Evolutionary conservation across 1,284 basidiomycete genomes (phyloP).

Genomic region (Cystobasidiaceae sp.): DNA sequence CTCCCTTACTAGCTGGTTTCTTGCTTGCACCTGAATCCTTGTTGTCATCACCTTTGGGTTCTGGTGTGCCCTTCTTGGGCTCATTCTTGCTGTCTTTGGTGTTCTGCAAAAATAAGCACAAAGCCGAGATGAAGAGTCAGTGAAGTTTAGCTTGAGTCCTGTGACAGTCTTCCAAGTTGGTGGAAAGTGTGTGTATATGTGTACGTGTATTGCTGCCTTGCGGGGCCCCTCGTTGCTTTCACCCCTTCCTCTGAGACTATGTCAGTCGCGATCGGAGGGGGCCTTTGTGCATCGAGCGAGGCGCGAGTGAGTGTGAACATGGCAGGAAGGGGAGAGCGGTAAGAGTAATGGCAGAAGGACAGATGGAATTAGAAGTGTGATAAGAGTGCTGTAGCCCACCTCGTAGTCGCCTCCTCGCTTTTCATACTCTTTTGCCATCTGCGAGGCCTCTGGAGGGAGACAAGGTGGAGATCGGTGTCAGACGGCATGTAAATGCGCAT

Average conservation of each 20-base stretch:
- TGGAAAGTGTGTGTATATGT: too few species aligned
- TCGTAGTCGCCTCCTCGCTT: constrained; percentile 49
- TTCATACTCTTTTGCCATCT: constrained; percentile 50
- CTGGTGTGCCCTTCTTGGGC: constrained; percentile 47
- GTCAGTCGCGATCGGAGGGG: too few species aligned
- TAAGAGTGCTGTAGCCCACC: constrained; percentile 2
- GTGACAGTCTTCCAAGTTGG: too few species aligned
- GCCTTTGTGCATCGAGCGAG: not conserved
- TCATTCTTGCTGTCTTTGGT: constrained; percentile 49
- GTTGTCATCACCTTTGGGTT: constrained; percentile 44
- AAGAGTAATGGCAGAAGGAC: not conserved
- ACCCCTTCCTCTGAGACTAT: too few species aligned
- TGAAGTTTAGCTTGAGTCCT: too few species aligned
- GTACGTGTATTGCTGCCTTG: not conserved
- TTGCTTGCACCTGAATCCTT: not conserved
- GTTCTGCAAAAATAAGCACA: constrained; percentile 34
- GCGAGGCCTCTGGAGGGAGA: constrained; percentile 40
- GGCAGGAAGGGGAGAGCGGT: not conserved
- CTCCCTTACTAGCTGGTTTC: constrained; percentile 14
- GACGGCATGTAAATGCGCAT: not conserved
- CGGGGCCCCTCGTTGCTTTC: too few species aligned
- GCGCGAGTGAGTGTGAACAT: not conserved
- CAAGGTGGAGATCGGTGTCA: not conserved
- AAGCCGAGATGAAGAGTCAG: not conserved
- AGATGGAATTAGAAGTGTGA: not conserved